Evolutionary conservation across 805 yeast genomes (phyloP), one percentile per base, ranked within the genome.

Genomic region (Candida gorgasii): DNA sequence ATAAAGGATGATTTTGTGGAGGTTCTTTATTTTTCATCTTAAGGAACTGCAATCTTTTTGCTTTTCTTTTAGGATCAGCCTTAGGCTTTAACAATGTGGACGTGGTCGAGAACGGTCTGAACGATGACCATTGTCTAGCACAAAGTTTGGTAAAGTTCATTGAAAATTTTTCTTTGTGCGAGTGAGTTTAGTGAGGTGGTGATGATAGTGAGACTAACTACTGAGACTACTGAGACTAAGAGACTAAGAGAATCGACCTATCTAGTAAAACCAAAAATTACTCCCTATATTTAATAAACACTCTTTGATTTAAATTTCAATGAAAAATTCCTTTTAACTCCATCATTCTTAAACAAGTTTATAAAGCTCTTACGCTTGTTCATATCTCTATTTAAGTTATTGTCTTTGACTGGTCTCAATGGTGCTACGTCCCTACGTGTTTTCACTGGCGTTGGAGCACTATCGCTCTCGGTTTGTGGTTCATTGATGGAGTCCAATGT

Each of bases 1-100:
- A 84, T 42, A 85, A 68, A 1, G 90, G 90, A 39, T 73, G 73
- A 11, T 49, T 63, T 59, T 51, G 65, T 45, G 73, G 75, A 47
- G 61, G 82, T 37, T 54, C 60, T 44, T 60, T 61, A 47, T 58
- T 53, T 48, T 55, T 57, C 31, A 39, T 48, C 44, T 55, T 61
- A 32, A 53, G 47, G 15, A 48, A 42, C 39, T 57, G 63, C 28
- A 57, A 52, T 42, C 52, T 52, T 44, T 50, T 63, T 44, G 54
- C 46, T 44, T 52, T 54, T 43, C 36, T 57, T 60, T 40, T 33
- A 16, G 34, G 26, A 19, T 44, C 49, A 8, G 46, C 39, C 28
- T 23, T 30, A 3, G 45, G 45, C 9, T 40, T 40, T 3, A 18
- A 13, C n/a, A 22, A 13, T 24, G 18, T 24, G 7, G 26, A 6